Evolutionary conservation across 2,329 filamentous ascomycete genomes (phyloP), one percentile per base, ranked within the genome.

Genomic region (Aspergillus sp.): DNA sequence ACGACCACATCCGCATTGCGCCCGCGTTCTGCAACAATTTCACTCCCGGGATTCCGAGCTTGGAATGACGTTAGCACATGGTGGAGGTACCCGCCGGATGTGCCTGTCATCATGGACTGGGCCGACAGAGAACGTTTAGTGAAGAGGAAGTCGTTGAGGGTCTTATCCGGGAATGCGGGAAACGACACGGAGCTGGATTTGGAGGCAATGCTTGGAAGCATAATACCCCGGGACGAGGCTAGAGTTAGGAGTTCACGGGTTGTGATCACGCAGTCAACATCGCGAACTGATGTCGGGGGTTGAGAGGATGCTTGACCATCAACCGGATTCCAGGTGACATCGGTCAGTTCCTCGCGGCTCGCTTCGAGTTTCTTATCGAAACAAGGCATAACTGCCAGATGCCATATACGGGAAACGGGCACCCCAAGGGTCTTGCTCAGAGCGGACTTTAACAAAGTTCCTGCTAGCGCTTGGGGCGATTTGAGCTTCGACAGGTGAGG

Each of bases 321-420:
- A 2, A 47, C 35, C 7, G 53, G 48, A 55, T 65, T 66, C 92
- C 92, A 96, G 14, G 84, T 82, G 6, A 81, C 75, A 66, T 93
- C 88, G 1, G 92, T 97, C 36, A 99, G 82, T 72, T 99, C 94
- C 70, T 91, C 87, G 49, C 94, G 86, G 62, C 91, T 95, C 6
- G 94, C 94, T 74, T 99, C 94, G 24, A 99, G 82, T 72, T 99
- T 99, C 78, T 99, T 99, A 72, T 99, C 94, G 70, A 99, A 97
- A 71, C 94, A 99, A 17, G 94, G 94, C 94, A 99, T 99, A 43
- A 99, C 81, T 11, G 93, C 90, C 49, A 97, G 73, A 71, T 97
- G 93, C 90, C 93, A 99, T 68, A 99, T 91, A 60, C 86, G 84
- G 57, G 86, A 85, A 0, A 91, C 88, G 1, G 86, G 73, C 45